These are phyloP conservation scores for Russula olivacea DNA, from an alignment of 768 basidiomycete species.

Conservation along the genomic window DNA sequence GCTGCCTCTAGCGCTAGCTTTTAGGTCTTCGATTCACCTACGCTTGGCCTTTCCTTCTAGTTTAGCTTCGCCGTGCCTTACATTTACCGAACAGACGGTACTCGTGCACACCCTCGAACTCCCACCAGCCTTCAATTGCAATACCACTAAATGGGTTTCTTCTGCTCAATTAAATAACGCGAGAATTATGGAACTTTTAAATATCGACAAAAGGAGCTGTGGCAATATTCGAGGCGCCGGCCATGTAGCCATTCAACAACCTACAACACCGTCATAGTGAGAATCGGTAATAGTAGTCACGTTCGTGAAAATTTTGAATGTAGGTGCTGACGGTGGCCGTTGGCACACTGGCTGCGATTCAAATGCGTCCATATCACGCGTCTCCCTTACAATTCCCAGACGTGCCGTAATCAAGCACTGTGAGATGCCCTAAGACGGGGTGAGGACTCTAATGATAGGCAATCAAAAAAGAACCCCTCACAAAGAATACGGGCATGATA, in stretches of 20 bases:
- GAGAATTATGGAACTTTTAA: not conserved
- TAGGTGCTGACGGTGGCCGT: not conserved
- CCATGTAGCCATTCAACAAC: not conserved
- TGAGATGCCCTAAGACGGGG: slow-evolving; percentile 26
- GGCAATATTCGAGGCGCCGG: not conserved
- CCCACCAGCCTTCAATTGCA: too few relatives aligned
- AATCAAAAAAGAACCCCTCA: not conserved
- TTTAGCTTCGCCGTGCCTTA: too few relatives aligned
- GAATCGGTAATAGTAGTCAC: not conserved
- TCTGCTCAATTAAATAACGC: not conserved
- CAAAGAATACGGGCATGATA: slow-evolving; percentile 16
- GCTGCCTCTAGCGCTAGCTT: too few relatives aligned
- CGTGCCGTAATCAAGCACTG: slow-evolving; percentile 28
- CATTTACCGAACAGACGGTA: too few relatives aligned
- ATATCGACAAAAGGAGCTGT: not conserved
- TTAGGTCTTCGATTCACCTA: too few relatives aligned
- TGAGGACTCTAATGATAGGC: not conserved
- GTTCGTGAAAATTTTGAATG: not conserved
- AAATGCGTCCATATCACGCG: not conserved
- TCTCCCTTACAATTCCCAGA: slow-evolving; percentile 22
- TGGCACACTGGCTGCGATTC: not conserved
- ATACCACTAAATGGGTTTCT: too few relatives aligned
- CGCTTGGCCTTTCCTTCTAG: too few relatives aligned
- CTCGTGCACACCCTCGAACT: too few relatives aligned
- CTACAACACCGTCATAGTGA: not conserved